These are phyloP conservation scores for Nothopassalora personata DNA, from an alignment of 2,329 filamentous ascomycete species.

Conservation along the genomic window DNA sequence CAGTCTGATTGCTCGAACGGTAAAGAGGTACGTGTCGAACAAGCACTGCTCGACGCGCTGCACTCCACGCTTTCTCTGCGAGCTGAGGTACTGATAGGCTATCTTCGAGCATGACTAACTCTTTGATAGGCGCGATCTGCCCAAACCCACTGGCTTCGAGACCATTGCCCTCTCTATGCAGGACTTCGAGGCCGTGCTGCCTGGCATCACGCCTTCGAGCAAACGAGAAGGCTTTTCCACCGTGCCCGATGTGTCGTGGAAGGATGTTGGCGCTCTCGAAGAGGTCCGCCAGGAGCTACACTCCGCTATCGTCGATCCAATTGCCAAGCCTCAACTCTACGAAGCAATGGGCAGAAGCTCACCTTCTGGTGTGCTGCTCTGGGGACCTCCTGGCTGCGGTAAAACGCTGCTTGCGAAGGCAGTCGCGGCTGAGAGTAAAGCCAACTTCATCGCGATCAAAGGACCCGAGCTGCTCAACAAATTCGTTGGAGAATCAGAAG, in stretches of 20 bases:
- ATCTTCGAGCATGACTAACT: not conserved
- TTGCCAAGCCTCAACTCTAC: constrained; percentile 74
- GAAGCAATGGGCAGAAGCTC: constrained; percentile 70
- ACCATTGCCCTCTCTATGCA: constrained; percentile 55
- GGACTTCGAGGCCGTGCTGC: constrained; percentile 70
- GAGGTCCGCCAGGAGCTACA: constrained; percentile 75
- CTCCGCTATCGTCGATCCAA: constrained; percentile 83
- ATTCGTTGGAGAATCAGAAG: constrained; percentile 93
- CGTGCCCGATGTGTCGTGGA: constrained; percentile 88
- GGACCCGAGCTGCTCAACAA: constrained; percentile 96
- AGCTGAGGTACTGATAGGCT: too few species aligned
- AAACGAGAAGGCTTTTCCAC: constrained; percentile 93
- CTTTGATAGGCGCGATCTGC: constrained; percentile 35
- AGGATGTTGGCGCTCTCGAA: constrained; percentile 79
- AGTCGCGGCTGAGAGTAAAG: constrained; percentile 88
- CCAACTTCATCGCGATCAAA: constrained; percentile 97
- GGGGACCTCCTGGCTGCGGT: constrained; percentile 93
- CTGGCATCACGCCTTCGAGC: constrained; percentile 70
- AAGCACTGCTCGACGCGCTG: too few species aligned
- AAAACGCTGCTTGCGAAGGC: constrained; percentile 96
- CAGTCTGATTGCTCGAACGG: constrained; percentile 34
- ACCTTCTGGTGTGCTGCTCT: constrained; percentile 83
- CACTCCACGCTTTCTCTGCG: too few species aligned
- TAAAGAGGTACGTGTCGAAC: constrained; percentile 33
- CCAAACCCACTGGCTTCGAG: constrained; percentile 50